Base-by-base conservation (phyloP, 202 grass and related monocot genomes). In the Hordeum pubiflorum region DNA sequence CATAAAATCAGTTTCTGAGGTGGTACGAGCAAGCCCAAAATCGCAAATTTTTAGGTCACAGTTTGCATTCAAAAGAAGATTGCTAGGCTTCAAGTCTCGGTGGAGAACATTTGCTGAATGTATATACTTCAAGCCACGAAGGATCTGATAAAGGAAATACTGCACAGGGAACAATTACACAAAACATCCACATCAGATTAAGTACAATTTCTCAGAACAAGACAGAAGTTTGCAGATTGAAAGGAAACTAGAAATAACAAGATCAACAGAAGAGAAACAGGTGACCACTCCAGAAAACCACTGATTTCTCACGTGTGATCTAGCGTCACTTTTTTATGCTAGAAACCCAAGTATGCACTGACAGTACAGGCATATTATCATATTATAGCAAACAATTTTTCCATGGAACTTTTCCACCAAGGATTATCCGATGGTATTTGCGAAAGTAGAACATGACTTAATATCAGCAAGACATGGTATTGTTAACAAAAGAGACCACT, bases 81-180 rank as follows among this genome's bases (percentile, higher is more conserved):
- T 99, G 89, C 96, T 99, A 70, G 96, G 96, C 86, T 99, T 99
- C 77, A 99, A 90, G 84, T 99, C 96, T 74, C 96, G 88, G 61
- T 99, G 96, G 81, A 99, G 96, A 48, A 99, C 96, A 91, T 91
- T 96, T 77, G 96, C 96, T 69, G 96, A 96, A 89, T 99, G 96
- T 82, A 99, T 99, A 84, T 96, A 99, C 75, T 99, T 99, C 78
- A 99, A 87, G 9, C 96, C 96, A 44, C 96, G 89, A 65, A 99
- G 96, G 86, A 99, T 96, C 78, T 99, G 96, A 85, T 99, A 99
- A 89, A 99, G 96, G 77, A 99, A 99, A 87, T 99, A 99, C 96
- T 99, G 90, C 81, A 89, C 22, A 60, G 63, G 36, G 61, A 70
- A 70, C 3, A 88, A 79, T 69, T 33, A 82, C 31, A 33, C 2